A percentile compares a stretch with the other conserved stretches of the same genome.
Conservation (phyloP, 2,329 filamentous ascomycete species). For the Exophiala calicioides region DNA sequence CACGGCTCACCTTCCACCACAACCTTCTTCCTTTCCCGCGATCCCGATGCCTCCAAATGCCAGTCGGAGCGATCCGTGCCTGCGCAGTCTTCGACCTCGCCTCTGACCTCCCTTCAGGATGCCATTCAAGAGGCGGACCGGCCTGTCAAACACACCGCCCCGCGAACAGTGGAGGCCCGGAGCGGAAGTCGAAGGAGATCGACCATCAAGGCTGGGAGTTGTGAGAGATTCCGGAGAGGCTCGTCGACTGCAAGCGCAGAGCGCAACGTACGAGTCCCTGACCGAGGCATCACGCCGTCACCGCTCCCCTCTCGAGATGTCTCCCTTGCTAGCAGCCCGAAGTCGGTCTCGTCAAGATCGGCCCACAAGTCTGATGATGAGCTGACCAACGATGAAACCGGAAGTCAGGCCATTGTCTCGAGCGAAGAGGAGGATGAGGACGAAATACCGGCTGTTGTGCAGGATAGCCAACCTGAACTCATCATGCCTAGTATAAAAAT, state of each 20-base stretch:
- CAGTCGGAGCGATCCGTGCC: constrained; percentile 8
- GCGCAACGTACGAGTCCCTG: constrained; percentile 31
- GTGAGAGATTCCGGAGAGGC: constrained; percentile 20
- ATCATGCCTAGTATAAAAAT: constrained; percentile 97
- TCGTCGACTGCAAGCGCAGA: constrained; percentile 23
- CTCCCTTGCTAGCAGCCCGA: constrained; percentile 59
- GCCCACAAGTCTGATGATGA: constrained; percentile 61
- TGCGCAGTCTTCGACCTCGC: constrained; percentile 2
- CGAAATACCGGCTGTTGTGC: constrained; percentile 33
- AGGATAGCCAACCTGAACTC: constrained; percentile 64
- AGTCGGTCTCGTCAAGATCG: constrained; percentile 60
- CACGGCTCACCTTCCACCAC: constrained; percentile 48
- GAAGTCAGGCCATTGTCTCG: constrained; percentile 57
- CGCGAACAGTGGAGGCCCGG: constrained; percentile 36
- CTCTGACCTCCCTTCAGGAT: constrained; percentile 36
- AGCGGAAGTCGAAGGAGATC: constrained; percentile 31
- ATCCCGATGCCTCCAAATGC: constrained; percentile 43
- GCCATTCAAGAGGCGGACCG: constrained; percentile 36
- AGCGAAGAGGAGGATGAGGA: constrained; percentile 57
- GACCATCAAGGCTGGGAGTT: constrained; percentile 28
- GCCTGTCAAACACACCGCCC: constrained; percentile 27
- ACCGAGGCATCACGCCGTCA: constrained; percentile 31
- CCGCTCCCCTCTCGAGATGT: constrained; percentile 39
- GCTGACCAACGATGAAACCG: constrained; percentile 55
- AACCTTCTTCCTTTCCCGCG: constrained; percentile 63